Conservation (phyloP, 2,329 filamentous ascomycete species). For the Calcarisporium arbuscula region DNA sequence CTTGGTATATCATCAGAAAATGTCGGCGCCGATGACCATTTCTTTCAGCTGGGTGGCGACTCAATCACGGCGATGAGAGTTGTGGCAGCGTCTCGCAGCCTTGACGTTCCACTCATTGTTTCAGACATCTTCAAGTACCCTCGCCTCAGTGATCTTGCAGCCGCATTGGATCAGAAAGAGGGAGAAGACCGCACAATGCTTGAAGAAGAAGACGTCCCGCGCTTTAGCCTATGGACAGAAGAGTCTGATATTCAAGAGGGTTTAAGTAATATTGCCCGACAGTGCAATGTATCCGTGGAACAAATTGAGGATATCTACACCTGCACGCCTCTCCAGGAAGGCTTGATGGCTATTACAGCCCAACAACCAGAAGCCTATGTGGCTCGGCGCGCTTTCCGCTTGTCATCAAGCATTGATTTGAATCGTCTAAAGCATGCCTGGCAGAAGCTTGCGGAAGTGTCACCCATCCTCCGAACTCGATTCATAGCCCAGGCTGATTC, state of each 20-base stretch:
- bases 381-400: constrained; percentile 2
- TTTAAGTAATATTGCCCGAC: too few species aligned
- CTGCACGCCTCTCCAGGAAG: constrained; percentile 2
- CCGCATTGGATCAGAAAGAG: too few species aligned
- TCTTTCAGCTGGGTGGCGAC: constrained; percentile 5
- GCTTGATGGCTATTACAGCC: constrained; percentile 4
- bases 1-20: constrained; percentile 2
- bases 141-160: background rate
- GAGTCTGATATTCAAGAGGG: too few species aligned
- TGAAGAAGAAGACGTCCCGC: too few species aligned
- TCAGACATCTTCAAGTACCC: background rate
- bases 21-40: constrained; percentile 4
- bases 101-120: too few species aligned
- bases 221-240: too few species aligned
- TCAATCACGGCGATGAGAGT: background rate
- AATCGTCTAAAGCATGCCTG: too few species aligned
- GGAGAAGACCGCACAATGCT: too few species aligned
- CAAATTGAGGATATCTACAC: constrained; percentile 5
- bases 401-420: too few species aligned
- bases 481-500: constrained; percentile 6
- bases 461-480: constrained; percentile 11
- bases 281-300: constrained; percentile 4
- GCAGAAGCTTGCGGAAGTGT: constrained; percentile 1
- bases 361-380: constrained; percentile 3
- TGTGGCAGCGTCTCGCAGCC: background rate